phyloP scores from a whole-genome alignment of 495 filamentous ascomycete genomes.

The Tuber borchii region DNA sequence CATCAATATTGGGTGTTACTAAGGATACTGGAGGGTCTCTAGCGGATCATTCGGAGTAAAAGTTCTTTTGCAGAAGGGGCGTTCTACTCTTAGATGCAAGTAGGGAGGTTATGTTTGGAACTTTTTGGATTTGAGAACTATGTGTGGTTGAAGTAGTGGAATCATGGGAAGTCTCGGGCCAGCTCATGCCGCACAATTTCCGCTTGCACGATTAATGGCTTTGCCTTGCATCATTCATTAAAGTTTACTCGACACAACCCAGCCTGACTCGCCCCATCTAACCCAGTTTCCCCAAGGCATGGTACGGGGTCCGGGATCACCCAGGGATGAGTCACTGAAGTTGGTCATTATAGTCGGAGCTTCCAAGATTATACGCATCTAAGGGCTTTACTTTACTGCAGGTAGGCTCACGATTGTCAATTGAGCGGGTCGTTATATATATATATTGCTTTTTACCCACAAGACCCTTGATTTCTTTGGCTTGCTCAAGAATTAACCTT shows the following conservation, averaged over 20 bases:
- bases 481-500: not conserved
- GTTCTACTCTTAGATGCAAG: not conserved
- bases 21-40: too few relatives aligned
- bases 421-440: not conserved
- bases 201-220: not conserved
- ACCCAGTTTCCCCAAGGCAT: not conserved
- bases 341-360: not conserved
- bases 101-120: not conserved
- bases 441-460: not conserved
- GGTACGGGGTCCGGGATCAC: not conserved
- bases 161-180: not conserved
- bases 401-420: not conserved
- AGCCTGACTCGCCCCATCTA: not conserved
- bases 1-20: too few relatives aligned
- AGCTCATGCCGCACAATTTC: not conserved
- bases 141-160: not conserved
- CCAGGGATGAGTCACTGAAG: not conserved
- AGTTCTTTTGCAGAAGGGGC: not conserved
- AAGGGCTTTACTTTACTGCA: not conserved
- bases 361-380: not conserved
- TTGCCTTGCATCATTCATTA: not conserved
- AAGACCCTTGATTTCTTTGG: not conserved
- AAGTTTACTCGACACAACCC: not conserved
- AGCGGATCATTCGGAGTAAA: too few relatives aligned
- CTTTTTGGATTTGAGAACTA: not conserved